These are phyloP conservation scores for Diaporthe velutina DNA, from an alignment of 2,329 filamentous ascomycete genomes.

Conservation along the genomic window DNA sequence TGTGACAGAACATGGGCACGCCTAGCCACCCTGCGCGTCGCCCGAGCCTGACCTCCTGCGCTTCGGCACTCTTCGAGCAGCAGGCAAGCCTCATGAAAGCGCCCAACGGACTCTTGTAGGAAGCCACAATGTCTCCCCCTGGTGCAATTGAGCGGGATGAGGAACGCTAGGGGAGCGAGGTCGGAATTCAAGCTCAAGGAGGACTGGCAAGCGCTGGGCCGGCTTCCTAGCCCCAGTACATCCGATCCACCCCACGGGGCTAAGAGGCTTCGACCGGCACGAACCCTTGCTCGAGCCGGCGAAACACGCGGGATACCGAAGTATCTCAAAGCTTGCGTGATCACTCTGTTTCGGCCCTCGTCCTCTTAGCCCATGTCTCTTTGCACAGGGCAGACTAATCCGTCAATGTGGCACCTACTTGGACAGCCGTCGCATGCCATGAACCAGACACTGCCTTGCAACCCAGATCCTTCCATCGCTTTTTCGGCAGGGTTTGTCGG, in stretches of 20 bases:
- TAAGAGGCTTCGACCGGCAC: slow-evolving; percentile 32
- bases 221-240: not conserved
- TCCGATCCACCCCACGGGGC: slow-evolving; percentile 32
- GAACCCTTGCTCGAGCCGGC: slow-evolving; percentile 20
- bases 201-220: not conserved
- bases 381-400: slow-evolving; percentile 23
- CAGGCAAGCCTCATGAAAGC: not conserved
- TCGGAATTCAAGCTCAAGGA: slow-evolving; percentile 5
- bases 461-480: slow-evolving; percentile 29
- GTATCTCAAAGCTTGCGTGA: slow-evolving; percentile 30
- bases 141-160: not conserved
- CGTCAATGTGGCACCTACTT: not conserved
- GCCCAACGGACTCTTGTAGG: not conserved
- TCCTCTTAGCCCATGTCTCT: not conserved
- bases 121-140: not conserved
- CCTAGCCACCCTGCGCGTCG: not conserved
- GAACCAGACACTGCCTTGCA: slow-evolving; percentile 27
- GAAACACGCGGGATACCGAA: slow-evolving; percentile 29
- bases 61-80: not conserved
- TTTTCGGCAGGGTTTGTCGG: slow-evolving; percentile 18
- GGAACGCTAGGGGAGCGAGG: not conserved
- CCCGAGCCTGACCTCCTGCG: not conserved
- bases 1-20: not conserved
- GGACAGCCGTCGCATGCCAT: slow-evolving; percentile 10
- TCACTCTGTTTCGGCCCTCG: slow-evolving; percentile 20